Conservation (phyloP, 2,329 filamentous ascomycete genomes). For the Reticulascus tulasneorum region DNA sequence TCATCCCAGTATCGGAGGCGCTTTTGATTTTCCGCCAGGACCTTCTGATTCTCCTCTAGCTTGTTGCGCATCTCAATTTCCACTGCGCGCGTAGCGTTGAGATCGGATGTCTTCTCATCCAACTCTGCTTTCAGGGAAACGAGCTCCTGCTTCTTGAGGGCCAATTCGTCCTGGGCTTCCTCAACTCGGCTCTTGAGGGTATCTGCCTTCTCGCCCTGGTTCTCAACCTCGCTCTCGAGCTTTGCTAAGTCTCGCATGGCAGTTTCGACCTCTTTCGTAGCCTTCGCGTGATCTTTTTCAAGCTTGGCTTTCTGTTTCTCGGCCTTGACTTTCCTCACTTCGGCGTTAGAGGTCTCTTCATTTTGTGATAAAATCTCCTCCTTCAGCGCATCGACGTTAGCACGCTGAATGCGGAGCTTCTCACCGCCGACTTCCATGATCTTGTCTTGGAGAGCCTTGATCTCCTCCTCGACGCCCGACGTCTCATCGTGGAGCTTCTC, state of each 20-base stretch:
- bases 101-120: slow-evolving; percentile 77
- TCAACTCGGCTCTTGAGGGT: slow-evolving; percentile 71
- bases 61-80: slow-evolving; percentile 99
- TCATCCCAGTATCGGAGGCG: slow-evolving; percentile 82
- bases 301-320: slow-evolving; percentile 89
- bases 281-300: slow-evolving; percentile 75
- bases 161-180: slow-evolving; percentile 74
- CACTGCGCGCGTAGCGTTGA: slow-evolving; percentile 82
- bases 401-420: slow-evolving; percentile 82
- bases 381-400: slow-evolving; percentile 85
- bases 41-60: slow-evolving; percentile 93
- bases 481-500: slow-evolving; percentile 78
- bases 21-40: slow-evolving; percentile 79
- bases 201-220: slow-evolving; percentile 71
- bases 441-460: slow-evolving; percentile 87
- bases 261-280: slow-evolving; percentile 72
- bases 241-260: slow-evolving; percentile 70
- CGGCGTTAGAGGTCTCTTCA: slow-evolving; percentile 79
- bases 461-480: slow-evolving; percentile 86
- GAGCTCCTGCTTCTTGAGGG: slow-evolving; percentile 76
- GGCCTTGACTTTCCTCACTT: slow-evolving; percentile 85
- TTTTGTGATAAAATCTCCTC: slow-evolving; percentile 76
- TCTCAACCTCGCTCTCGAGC: slow-evolving; percentile 73
- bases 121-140: slow-evolving; percentile 76
- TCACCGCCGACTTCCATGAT: slow-evolving; percentile 99